phyloP scores from a whole-genome alignment of 495 filamentous ascomycete species.

The Clavariopsis aquatica region DNA sequence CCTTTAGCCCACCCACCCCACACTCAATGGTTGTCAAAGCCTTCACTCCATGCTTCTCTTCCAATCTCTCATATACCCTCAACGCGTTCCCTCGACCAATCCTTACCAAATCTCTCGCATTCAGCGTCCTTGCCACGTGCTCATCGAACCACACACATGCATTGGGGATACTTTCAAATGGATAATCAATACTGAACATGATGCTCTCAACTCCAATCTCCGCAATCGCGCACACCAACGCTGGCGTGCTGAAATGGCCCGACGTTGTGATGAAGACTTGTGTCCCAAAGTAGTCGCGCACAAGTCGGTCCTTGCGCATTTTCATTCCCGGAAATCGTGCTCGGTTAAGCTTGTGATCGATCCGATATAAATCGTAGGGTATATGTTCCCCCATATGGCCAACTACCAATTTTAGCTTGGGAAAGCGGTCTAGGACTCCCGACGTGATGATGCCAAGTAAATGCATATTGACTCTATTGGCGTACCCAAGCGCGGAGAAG shows the following conservation, averaged over 20 bases:
- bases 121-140: slow-evolving; percentile 23
- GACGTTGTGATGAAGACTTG: slow-evolving; percentile 69
- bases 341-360: slow-evolving; percentile 56
- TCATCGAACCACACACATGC: slow-evolving; percentile 36
- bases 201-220: slow-evolving; percentile 21
- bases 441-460: slow-evolving; percentile 56
- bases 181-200: slow-evolving; percentile 40
- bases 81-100: slow-evolving; percentile 29
- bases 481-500: slow-evolving; percentile 52
- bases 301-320: slow-evolving; percentile 19
- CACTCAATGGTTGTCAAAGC: slow-evolving; percentile 13
- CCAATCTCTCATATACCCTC: slow-evolving; percentile 20
- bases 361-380: slow-evolving; percentile 64
- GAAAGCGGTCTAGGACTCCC: slow-evolving; percentile 54
- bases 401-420: slow-evolving; percentile 62
- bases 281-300: slow-evolving; percentile 56
- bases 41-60: slow-evolving; percentile 12
- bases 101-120: slow-evolving; percentile 16
- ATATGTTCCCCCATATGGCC: slow-evolving; percentile 68
- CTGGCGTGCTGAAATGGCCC: slow-evolving; percentile 61
- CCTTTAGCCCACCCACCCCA: slow-evolving; percentile 23
- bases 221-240: slow-evolving; percentile 41
- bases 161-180: slow-evolving; percentile 36
- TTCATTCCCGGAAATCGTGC: slow-evolving; percentile 18
- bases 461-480: slow-evolving; percentile 54